Evolutionary conservation across 2,329 filamentous ascomycete species (phyloP).

Genomic region (Fusarium kyushuense): DNA sequence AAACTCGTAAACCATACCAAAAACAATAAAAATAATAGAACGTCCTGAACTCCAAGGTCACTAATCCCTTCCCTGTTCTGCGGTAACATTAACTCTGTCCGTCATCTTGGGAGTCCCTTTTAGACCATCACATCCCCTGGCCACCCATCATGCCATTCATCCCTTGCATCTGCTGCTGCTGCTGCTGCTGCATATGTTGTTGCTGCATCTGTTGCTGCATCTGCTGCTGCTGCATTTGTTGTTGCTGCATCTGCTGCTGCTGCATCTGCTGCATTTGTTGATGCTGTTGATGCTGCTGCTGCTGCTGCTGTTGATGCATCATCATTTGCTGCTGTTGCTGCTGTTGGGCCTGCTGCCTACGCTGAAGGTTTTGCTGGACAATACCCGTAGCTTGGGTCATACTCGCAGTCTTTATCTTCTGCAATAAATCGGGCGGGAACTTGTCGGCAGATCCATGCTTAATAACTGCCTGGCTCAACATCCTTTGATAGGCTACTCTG

Average conservation of each 20-base stretch:
- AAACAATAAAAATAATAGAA: conserved; percentile 30
- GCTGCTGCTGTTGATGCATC: conserved; percentile 50
- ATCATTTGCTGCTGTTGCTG: conserved; percentile 50
- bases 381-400: conserved; percentile 53
- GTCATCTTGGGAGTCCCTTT: conserved; percentile 1
- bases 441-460: conserved; percentile 58
- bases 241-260: conserved; percentile 48
- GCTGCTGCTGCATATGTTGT: conserved; percentile 14
- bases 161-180: conserved; percentile 44
- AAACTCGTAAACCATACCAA: conserved; percentile 35
- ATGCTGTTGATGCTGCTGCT: conserved; percentile 46
- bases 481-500: conserved; percentile 55
- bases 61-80: conserved; percentile 19
- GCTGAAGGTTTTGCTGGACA: conserved; percentile 49
- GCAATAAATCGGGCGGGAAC: conserved; percentile 60
- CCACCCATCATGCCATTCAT: conserved; percentile 64
- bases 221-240: conserved; percentile 46
- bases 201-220: conserved; percentile 43
- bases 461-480: conserved; percentile 51
- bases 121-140: conserved; percentile 58
- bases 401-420: conserved; percentile 60
- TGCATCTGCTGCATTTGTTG: conserved; percentile 45
- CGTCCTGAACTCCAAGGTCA: conserved; percentile 40
- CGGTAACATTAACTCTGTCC: conserved; percentile 24
- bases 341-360: conserved; percentile 47